Conservation (phyloP, 192 early-diverging fungal species). For the Paraglomus occultum region DNA sequence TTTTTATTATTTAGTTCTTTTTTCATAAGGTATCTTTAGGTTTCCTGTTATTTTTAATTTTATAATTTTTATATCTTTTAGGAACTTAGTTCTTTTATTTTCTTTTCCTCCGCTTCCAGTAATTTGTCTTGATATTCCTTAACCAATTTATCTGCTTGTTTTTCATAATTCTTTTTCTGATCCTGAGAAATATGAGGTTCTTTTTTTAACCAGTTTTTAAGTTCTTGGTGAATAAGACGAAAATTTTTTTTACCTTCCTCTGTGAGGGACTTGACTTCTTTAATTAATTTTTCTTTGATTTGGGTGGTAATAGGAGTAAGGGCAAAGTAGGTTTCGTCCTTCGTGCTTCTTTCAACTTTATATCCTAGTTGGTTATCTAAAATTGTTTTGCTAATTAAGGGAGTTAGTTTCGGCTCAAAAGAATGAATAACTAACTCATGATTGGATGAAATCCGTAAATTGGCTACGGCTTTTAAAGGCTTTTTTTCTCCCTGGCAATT, state of each 20-base stretch:
- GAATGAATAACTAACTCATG: too few species aligned
- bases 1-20: background rate
- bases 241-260: too few species aligned
- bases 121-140: slow-evolving; percentile 13
- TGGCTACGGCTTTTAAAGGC: background rate
- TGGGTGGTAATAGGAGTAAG: too few species aligned
- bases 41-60: background rate
- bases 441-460: too few species aligned
- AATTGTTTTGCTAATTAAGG: too few species aligned
- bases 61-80: too few species aligned
- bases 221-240: background rate
- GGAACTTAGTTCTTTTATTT: slow-evolving; percentile 16
- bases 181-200: background rate
- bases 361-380: too few species aligned
- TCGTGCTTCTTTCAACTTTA: too few species aligned
- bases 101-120: background rate
- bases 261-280: too few species aligned
- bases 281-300: too few species aligned
- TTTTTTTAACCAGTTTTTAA: background rate
- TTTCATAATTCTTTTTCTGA: slow-evolving; percentile 18
- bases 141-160: background rate
- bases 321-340: too few species aligned
- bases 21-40: slow-evolving; percentile 1
- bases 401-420: too few species aligned
- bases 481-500: background rate